Evolutionary conservation across 2,329 filamentous ascomycete species (phyloP), one percentile per base, ranked within the genome.

Genomic region (Thelonectria blattea): DNA sequence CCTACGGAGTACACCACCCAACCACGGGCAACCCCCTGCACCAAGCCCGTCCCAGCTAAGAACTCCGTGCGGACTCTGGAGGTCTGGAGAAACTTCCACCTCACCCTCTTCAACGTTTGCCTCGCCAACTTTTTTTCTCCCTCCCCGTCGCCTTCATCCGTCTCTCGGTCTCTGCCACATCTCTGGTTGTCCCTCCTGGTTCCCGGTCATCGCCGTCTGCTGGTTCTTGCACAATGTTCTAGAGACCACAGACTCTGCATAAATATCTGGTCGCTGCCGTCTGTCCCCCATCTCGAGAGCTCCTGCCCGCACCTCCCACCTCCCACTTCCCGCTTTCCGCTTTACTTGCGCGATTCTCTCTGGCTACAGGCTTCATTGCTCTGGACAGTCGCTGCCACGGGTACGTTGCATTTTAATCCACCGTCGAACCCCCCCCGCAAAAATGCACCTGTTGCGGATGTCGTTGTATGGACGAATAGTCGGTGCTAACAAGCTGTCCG

Each of bases 141-240:
- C 59, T 58, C 65, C 61, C 56, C 61, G 56, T 63, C 65, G 61
- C 65, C 64, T 62, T 55, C 60, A 52, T 60, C 65, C 67, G 60
- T 63, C 63, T 59, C 54, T 65, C 66, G 71, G 70, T 74, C 69
- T 71, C 69, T 69, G 72, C 70, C 71, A 71, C 72, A 55, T 73
- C 74, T 74, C 74, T 79, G 76, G 77, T 78, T 74, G 63, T 74
- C 65, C 70, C 73, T 72, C 70, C 72, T 77, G 76, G 76, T 78
- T 70, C 73, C 74, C 70, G 75, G 76, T 78, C 66, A 69, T 72
- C 65, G 69, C 71, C 60, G 61, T 72, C 69, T 73, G 65, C 63
- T 69, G 68, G 68, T 67, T 72, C 69, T 73, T 73, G 71, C 71
- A 75, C 70, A 69, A 78, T 78, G 75, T 73, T 77, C 72, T 78